Conservation (phyloP, 176 grass and related monocot species). For the Otatea glauca region DNA sequence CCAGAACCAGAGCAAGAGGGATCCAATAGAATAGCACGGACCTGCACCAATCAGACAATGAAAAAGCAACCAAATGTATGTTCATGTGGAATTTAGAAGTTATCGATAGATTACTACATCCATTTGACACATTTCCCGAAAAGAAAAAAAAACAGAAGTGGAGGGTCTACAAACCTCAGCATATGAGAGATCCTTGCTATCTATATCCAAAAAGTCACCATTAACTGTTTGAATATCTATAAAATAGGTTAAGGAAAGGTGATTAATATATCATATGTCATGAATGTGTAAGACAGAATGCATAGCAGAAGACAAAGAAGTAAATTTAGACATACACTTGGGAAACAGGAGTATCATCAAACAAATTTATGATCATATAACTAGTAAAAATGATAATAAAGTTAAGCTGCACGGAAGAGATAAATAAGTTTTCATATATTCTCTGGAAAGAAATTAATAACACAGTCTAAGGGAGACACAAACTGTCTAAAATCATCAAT, state of each 20-base stretch:
- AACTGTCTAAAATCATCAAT: not conserved
- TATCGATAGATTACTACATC: constrained; percentile 3
- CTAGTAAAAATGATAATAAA: constrained; percentile 4
- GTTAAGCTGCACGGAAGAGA: not conserved
- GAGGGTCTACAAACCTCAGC: constrained; percentile 58
- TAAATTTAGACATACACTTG: not conserved
- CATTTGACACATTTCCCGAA: not conserved
- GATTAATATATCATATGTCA: constrained; percentile 17
- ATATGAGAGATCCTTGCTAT: constrained; percentile 58
- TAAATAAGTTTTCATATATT: not conserved
- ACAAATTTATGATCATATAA: constrained; percentile 6
- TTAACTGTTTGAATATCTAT: constrained; percentile 74
- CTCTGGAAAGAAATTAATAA: not conserved
- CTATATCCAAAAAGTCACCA: constrained; percentile 86
- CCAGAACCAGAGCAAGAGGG: constrained; percentile 98
- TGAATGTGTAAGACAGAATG: not conserved
- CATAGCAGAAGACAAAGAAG: not conserved
- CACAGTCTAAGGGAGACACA: no score
- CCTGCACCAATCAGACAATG: constrained; percentile 48
- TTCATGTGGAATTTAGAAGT: not conserved
- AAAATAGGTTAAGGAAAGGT: constrained; percentile 50
- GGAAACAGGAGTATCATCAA: not conserved
- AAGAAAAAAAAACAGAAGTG: constrained; percentile 21
- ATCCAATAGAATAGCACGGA: constrained; percentile 81
- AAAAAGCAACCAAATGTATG: not conserved